phyloP scores from a whole-genome alignment of 2,329 filamentous ascomycete genomes.

The Harringtonia aguacate region DNA sequence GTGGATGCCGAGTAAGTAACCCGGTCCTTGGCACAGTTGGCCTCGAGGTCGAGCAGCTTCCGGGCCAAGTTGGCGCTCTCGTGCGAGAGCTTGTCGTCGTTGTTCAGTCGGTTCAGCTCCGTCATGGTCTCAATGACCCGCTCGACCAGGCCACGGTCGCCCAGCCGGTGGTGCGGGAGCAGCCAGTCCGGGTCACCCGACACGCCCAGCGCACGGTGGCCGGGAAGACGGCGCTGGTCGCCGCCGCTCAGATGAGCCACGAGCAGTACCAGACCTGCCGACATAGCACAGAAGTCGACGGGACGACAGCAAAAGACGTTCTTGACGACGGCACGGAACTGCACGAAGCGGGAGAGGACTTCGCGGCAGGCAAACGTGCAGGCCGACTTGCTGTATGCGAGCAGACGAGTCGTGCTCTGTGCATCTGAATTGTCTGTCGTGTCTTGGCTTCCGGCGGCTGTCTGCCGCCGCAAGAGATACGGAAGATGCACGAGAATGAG shows the following conservation, averaged over 20 bases:
- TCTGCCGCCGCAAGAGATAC: conserved; percentile 1
- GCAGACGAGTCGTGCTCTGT: no score
- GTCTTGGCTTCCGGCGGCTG: neutral
- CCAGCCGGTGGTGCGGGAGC: conserved; percentile 27
- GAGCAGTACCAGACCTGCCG: conserved; percentile 26
- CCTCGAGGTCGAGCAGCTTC: conserved; percentile 27
- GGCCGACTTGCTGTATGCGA: conserved; percentile 27
- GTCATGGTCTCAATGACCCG: conserved; percentile 22
- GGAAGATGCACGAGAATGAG: conserved; percentile 27
- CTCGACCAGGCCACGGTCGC: conserved; percentile 29
- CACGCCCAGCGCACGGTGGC: no score
- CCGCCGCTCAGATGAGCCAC: conserved; percentile 25
- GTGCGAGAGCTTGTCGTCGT: conserved; percentile 17
- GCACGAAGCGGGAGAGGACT: conserved; percentile 26
- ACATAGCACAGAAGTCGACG: conserved; percentile 28
- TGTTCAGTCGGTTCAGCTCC: conserved; percentile 11
- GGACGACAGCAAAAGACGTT: conserved; percentile 26
- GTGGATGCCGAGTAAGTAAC: neutral
- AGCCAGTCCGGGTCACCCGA: conserved; percentile 9
- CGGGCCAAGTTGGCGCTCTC: conserved; percentile 21
- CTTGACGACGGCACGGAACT: conserved; percentile 21
- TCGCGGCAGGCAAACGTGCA: conserved; percentile 30
- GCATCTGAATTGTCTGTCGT: no score
- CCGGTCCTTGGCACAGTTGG: neutral
- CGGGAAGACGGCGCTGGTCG: neutral